Base-by-base conservation (phyloP, 768 basidiomycete genomes). In the Mrakia frigida region DNA sequence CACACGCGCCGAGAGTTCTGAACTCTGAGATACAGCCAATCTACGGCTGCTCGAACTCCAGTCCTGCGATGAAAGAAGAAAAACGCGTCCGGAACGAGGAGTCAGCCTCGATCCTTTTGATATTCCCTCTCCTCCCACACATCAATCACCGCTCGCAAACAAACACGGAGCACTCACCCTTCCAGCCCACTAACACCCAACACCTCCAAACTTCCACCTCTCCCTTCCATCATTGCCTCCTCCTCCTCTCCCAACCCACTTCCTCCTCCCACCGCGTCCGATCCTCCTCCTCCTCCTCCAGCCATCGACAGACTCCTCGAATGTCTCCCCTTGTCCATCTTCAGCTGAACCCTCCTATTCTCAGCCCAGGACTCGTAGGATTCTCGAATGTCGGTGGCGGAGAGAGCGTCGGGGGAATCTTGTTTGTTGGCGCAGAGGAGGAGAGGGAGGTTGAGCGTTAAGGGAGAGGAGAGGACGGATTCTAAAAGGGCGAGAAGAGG, bases 341-440 rank as follows among this genome's bases (percentile, higher is more conserved):
- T 31, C 9, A 72, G 39, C 23, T 50, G 28, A 23, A 31, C 74
- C 35, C 50, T 37, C 31, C 61, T 41, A 13, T 80, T 81, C 75
- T 83, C 78, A 53, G 82, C 75, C 84, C 84, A 83, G 16, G 81
- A 80, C 69, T 85, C 84, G 79, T 85, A 85, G 23, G 84, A 85
- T 79, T 94, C 90, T 31, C 94, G 85, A 68, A 99, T 94, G 78
- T 98, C 93, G 70, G 93, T 90, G 0, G 94, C 92, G 0, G 92
- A 91, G 43, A 98, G 86, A 79, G 91, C 91, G 25, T 86, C 83
- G 0, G 91, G 90, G 4, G 87, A 88, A 80, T 98, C 97, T 83
- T 98, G 96, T 82, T 99, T 98, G 85, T 98, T 98, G 37, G 95
- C 97, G 25, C 98, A 87, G 14, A 99, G 88, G 9, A 99, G 86